Conservation (phyloP, 768 basidiomycete genomes). For the Termitomyces sp. region DNA sequence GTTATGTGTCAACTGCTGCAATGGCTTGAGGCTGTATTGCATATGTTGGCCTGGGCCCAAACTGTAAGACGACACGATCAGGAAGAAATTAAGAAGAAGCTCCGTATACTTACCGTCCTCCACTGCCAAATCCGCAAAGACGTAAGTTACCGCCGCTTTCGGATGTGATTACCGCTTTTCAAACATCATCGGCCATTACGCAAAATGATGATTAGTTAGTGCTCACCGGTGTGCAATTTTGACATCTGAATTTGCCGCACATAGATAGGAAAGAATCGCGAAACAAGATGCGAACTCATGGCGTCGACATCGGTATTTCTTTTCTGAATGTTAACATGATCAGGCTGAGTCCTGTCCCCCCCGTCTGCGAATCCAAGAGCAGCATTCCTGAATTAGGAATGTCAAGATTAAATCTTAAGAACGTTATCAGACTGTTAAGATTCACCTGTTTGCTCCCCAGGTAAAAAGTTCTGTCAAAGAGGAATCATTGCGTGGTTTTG, state of each 20-base stretch:
- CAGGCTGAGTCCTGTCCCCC: constrained; percentile 74
- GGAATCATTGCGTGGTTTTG: constrained; percentile 43
- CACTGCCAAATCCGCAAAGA: constrained; percentile 85
- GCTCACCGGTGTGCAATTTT: constrained; percentile 77
- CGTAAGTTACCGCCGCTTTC: constrained; percentile 71
- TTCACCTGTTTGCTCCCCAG: constrained; percentile 80
- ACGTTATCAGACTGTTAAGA: background rate
- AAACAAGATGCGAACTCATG: constrained; percentile 25
- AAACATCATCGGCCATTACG: background rate
- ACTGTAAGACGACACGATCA: constrained; percentile 27
- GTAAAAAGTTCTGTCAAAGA: constrained; percentile 63
- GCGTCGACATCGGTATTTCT: constrained; percentile 24
- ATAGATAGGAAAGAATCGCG: constrained; percentile 56
- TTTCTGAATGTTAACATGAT: constrained; percentile 54
- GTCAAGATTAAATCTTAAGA: background rate
- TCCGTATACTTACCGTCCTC: constrained; percentile 58
- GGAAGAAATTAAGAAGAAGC: background rate
- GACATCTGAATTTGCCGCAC: constrained; percentile 76
- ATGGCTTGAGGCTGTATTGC: constrained; percentile 63
- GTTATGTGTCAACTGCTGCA: constrained; percentile 48
- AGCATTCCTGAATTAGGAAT: constrained; percentile 54
- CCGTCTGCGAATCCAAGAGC: constrained; percentile 81
- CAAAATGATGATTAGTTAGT: background rate
- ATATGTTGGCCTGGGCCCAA: constrained; percentile 75
- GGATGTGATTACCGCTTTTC: constrained; percentile 55